Percentiles rank a stretch among this genome's conserved stretches.
Conservation (phyloP, 441 rosid species). For the Melastoma candidum region DNA sequence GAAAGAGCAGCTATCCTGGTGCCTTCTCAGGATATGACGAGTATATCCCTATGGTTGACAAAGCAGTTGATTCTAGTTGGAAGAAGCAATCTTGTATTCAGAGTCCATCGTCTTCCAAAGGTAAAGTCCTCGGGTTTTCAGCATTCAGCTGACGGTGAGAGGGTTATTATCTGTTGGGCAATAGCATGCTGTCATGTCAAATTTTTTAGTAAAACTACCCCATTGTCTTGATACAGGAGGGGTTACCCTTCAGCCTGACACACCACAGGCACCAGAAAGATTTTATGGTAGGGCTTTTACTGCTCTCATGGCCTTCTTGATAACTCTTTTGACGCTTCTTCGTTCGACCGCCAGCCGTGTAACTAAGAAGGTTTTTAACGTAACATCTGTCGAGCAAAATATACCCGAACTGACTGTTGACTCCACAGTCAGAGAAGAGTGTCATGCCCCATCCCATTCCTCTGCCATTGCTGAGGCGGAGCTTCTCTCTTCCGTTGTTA, state of each 20-base stretch:
- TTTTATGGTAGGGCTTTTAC: neutral
- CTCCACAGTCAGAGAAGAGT: constrained; percentile 1
- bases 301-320: constrained; percentile 6
- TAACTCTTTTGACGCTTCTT: constrained; percentile 6
- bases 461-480: constrained; percentile 11
- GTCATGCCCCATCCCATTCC: constrained; percentile 4
- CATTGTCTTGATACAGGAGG: no score
- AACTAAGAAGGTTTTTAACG: constrained; percentile 2
- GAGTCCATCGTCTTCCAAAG: no score
- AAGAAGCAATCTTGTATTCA: no score
- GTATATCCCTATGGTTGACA: constrained; percentile 6
- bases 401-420: neutral
- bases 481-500: constrained; percentile 1
- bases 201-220: no score
- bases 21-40: constrained; percentile 6
- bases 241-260: no score
- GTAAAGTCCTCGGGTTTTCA: no score
- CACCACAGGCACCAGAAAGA: neutral
- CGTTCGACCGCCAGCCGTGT: constrained; percentile 5
- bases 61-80: constrained; percentile 7
- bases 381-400: neutral
- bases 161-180: no score
- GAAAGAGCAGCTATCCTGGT: neutral
- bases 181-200: no score
- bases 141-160: no score